Evolutionary conservation across 2,329 filamentous ascomycete species (phyloP), one percentile per base, ranked within the genome.

Genomic region (Claviceps quebecensis): DNA sequence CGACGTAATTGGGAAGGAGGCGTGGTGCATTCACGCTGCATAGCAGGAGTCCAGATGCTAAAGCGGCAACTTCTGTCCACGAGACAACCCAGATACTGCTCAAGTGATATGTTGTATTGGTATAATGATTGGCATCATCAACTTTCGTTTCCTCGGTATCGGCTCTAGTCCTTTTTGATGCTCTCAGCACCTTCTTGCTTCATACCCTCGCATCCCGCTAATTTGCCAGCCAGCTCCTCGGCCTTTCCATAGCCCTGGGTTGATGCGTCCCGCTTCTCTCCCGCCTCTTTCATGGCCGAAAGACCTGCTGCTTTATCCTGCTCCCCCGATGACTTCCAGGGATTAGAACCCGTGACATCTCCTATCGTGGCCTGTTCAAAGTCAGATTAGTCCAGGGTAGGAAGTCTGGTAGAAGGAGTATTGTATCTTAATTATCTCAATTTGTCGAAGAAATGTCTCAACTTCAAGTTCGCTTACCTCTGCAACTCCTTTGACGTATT

Each of bases 121-220:
- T 29, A 4, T 9, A 29, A 9, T 8, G 26, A 29, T 9, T 29
- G 8, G 26, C 0, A 9, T 29, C 26, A 29, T 29, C 26, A 9
- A 29, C 26, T 9, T 29, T 8, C 26, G 26, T 38, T 38, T 44
- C 41, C 5, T 46, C 5, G 14, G 9, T 36, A 36, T 2, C 17
- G 17, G 19, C 19, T 59, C 41, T 57, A 58, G 34, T 61, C 58
- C 51, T 66, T 61, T 55, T 63, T 67, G 51, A 64, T 67, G 59
- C 76, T 81, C 17, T 69, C 72, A 14, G 67, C 70, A 0, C 81
- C 81, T 63, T 84, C 81, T 51, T 74, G 72, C 64, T 77, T 69
- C 83, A 87, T 86, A 0, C 83, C 83, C 64, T 83, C 78, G 56
- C 83, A 87, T 0, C 83, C 83, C 0, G 78, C 74, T 0, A 76